These are phyloP conservation scores for Teratosphaeria zuluensis DNA, from an alignment of 2,329 filamentous ascomycete genomes.

Conservation along the genomic window DNA sequence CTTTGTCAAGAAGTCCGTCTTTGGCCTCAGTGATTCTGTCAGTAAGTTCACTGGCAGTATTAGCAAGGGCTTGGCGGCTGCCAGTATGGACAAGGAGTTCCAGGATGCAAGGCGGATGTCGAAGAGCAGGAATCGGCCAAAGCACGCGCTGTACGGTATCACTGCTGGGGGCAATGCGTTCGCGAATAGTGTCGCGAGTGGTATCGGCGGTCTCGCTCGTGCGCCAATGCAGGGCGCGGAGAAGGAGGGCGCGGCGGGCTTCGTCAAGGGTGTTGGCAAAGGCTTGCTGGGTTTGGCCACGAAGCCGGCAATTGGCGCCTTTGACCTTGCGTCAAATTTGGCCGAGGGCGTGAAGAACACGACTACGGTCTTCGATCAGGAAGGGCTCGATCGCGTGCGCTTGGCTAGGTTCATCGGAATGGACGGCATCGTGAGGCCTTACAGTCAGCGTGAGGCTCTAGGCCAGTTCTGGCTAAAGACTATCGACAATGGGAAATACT, in stretches of 20 bases:
- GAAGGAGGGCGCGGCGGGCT: constrained; percentile 85
- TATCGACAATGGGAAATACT: constrained; percentile 92
- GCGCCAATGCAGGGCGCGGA: constrained; percentile 94
- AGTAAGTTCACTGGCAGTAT: constrained; percentile 96
- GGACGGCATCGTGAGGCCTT: constrained; percentile 89
- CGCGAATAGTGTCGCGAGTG: constrained; percentile 82
- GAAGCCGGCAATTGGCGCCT: constrained; percentile 91
- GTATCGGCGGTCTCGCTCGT: constrained; percentile 82
- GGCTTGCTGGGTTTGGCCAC: constrained; percentile 89
- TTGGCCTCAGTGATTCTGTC: constrained; percentile 93
- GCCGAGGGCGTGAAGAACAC: constrained; percentile 97
- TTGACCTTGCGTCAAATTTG: constrained; percentile 93
- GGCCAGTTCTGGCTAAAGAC: constrained; percentile 99
- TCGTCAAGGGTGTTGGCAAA: constrained; percentile 96
- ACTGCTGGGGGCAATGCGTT: constrained; percentile 93
- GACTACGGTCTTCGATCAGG: constrained; percentile 92
- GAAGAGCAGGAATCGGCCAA: constrained; percentile 82
- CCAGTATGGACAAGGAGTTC: constrained; percentile 96
- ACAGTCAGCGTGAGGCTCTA: constrained; percentile 86
- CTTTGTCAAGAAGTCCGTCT: constrained; percentile 97
- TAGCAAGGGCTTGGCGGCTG: constrained; percentile 89
- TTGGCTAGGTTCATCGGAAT: constrained; percentile 82
- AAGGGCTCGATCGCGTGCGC: constrained; percentile 90
- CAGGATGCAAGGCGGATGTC: constrained; percentile 93
- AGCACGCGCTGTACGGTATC: constrained; percentile 93